Evolutionary conservation across 192 early-diverging fungal species (phyloP).

Genomic region (Glomus cerebriforme): DNA sequence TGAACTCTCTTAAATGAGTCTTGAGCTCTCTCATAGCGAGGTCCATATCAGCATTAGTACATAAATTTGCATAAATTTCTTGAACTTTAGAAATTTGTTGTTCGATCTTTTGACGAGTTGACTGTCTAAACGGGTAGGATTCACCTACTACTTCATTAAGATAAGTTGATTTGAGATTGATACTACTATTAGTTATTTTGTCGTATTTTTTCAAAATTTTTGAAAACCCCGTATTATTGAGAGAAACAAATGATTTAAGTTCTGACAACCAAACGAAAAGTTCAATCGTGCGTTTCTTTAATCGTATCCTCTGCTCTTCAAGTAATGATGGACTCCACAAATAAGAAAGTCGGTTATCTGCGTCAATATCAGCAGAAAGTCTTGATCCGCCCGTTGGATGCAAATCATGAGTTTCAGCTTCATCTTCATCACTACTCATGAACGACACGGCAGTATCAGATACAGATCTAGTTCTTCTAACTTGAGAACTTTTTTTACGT

Average conservation of each 20-base stretch:
- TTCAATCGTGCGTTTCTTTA: constrained; percentile 60
- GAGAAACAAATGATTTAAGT: constrained; percentile 82
- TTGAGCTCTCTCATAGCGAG: constrained; percentile 75
- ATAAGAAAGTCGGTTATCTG: constrained; percentile 35
- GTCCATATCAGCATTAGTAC: constrained; percentile 60
- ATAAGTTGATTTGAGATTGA: constrained; percentile 78
- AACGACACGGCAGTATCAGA: constrained; percentile 1
- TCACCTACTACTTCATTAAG: constrained; percentile 63
- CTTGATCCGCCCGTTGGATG: not conserved
- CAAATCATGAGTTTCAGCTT: not conserved
- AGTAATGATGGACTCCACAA: constrained; percentile 42
- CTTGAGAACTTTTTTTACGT: constrained; percentile 5
- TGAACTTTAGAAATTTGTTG: constrained; percentile 62
- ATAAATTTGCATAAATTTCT: constrained; percentile 66
- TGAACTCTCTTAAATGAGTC: constrained; percentile 80
- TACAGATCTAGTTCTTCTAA: not conserved
- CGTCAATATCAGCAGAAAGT: not conserved
- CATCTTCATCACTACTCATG: constrained; percentile 30
- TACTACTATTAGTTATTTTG: constrained; percentile 80
- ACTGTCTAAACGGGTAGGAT: constrained; percentile 69
- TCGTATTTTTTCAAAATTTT: constrained; percentile 99
- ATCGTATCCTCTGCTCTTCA: constrained; percentile 42
- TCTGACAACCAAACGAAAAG: constrained; percentile 85
- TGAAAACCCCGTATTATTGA: constrained; percentile 90
- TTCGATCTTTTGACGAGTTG: constrained; percentile 64